Percentiles rank a stretch among this genome's conserved stretches.
Conservation (phyloP, 306 rosid genomes). For the Potentilla sterilis region DNA sequence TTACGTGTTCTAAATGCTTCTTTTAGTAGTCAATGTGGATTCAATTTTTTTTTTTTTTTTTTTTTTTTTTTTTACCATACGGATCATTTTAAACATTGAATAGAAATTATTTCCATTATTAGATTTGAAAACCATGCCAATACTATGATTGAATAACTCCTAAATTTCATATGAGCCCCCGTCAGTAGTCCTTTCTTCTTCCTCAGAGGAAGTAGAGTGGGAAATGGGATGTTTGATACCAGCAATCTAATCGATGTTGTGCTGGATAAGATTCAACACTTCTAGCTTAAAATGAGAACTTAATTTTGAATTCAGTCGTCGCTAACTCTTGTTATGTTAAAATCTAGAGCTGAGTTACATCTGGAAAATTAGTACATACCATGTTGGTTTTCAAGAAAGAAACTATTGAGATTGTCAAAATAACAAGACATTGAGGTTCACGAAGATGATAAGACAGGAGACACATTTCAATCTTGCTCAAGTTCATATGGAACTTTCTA, state of each 20-base stretch:
- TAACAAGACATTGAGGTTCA: no score
- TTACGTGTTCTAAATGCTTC: background rate
- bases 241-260: no score
- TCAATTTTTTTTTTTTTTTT: background rate
- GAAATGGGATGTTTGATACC: background rate
- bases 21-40: background rate
- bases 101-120: background rate
- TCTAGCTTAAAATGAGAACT: background rate
- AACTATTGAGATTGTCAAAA: no score
- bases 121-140: background rate
- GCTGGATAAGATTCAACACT: no score
- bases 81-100: background rate
- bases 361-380: background rate
- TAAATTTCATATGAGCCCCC: background rate
- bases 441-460: no score
- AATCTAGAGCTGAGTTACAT: background rate
- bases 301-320: background rate
- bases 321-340: background rate
- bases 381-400: background rate
- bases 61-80: background rate
- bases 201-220: background rate
- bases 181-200: background rate
- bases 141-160: background rate
- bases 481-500: no score
- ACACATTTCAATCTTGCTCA: no score